Percentiles rank a stretch among this genome's conserved stretches.
Evolutionary conservation across 2,329 filamentous ascomycete species (phyloP).

Genomic region (Verticillium tricorpus): DNA sequence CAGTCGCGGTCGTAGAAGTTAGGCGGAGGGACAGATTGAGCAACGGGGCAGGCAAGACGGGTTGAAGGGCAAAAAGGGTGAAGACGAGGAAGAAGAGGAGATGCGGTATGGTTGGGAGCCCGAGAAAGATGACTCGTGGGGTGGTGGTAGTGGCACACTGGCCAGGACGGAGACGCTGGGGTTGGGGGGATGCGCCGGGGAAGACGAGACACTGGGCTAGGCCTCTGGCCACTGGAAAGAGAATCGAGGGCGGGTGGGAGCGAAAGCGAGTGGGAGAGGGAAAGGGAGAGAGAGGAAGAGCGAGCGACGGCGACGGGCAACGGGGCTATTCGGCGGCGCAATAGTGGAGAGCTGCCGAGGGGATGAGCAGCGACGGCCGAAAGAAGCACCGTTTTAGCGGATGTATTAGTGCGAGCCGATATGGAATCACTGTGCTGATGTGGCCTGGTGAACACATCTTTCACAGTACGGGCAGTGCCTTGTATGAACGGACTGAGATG

Average conservation of each 20-base stretch:
- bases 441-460: background rate
- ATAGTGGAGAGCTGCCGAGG: constrained; percentile 1
- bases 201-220: background rate
- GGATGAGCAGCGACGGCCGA: constrained; percentile 1
- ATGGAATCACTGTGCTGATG: constrained; percentile 20
- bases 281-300: background rate
- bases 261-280: background rate
- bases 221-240: background rate
- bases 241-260: background rate
- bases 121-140: background rate
- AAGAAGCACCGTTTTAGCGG: constrained; percentile 6
- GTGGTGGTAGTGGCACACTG: background rate
- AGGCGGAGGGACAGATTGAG: background rate
- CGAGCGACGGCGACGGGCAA: background rate
- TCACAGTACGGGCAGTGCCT: background rate
- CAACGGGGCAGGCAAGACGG: too few relatives aligned
- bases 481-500: background rate
- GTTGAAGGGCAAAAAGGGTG: background rate
- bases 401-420: background rate
- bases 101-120: background rate
- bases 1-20: background rate
- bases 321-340: constrained; percentile 3
- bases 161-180: background rate
- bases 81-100: background rate
- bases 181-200: background rate